Percentiles rank a stretch among this genome's conserved stretches.
phyloP scores from a whole-genome alignment of 2,329 filamentous ascomycete species.

The Penicillium sp. region DNA sequence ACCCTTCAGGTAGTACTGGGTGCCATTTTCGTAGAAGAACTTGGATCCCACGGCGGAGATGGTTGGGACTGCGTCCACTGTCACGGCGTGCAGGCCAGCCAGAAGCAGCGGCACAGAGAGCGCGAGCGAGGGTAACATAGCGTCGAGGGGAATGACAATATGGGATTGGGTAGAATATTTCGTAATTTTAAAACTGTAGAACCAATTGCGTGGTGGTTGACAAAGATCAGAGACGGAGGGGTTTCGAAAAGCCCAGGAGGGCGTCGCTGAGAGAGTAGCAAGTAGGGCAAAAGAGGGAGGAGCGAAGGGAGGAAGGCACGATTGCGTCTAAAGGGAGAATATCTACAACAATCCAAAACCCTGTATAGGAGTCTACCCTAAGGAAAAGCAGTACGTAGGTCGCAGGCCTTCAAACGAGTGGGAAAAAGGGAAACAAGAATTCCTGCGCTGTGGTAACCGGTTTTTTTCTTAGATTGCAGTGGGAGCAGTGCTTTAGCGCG shows the following conservation, averaged over 20 bases:
- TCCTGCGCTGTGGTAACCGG: constrained; percentile 12
- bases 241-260: too few species aligned
- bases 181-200: neutral
- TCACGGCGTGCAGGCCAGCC: constrained; percentile 31
- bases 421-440: neutral
- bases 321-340: too few species aligned
- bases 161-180: neutral
- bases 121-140: constrained; percentile 27
- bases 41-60: constrained; percentile 73
- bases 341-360: too few species aligned
- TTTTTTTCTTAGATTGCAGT: constrained; percentile 8
- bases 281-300: too few species aligned
- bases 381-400: neutral
- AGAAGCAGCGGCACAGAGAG: constrained; percentile 29
- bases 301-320: too few species aligned
- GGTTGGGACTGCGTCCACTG: constrained; percentile 53
- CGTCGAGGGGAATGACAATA: constrained; percentile 12
- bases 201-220: too few species aligned
- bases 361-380: neutral
- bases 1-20: constrained; percentile 87
- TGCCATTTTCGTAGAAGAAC: constrained; percentile 80
- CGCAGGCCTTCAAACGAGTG: neutral
- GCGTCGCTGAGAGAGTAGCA: too few species aligned
- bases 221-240: too few species aligned
- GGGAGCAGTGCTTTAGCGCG: constrained; percentile 9